A percentile compares a stretch with the other conserved stretches of the same genome.
Evolutionary conservation across 129 eudicot genomes (phyloP).

Genomic region (Mikania micrantha): DNA sequence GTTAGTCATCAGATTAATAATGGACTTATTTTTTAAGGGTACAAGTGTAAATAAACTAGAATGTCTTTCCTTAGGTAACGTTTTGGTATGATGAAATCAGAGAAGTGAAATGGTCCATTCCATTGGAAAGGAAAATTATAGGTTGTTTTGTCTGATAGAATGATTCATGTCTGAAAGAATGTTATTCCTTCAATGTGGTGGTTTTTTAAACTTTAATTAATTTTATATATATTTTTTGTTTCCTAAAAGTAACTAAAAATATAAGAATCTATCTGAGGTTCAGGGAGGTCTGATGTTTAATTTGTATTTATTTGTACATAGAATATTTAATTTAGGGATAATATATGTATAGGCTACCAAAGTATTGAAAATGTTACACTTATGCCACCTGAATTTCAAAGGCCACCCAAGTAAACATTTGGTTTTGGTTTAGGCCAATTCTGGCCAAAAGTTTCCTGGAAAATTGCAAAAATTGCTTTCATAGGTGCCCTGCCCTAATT

Average conservation of each 20-base stretch:
- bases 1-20: conserved; percentile 29
- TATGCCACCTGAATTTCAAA: not conserved
- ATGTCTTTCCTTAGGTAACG: not conserved
- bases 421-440: not conserved
- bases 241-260: not conserved
- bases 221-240: not conserved
- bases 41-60: not conserved
- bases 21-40: not conserved
- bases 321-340: not conserved
- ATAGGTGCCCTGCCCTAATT: too few relatives aligned
- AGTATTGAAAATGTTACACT: not conserved
- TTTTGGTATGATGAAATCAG: not conserved
- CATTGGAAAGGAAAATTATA: not conserved
- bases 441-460: not conserved
- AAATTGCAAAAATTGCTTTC: not conserved
- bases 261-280: not conserved
- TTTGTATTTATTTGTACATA: not conserved
- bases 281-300: not conserved
- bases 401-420: not conserved
- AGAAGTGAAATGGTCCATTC: not conserved
- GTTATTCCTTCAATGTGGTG: not conserved
- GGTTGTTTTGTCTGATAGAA: not conserved
- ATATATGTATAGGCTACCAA: not conserved
- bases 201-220: not conserved
- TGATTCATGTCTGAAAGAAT: not conserved